Percentiles rank a stretch among this genome's conserved stretches.
These are phyloP conservation scores for Solanum acaule DNA, from an alignment of 257 asterid genomes.

Conservation along the genomic window DNA sequence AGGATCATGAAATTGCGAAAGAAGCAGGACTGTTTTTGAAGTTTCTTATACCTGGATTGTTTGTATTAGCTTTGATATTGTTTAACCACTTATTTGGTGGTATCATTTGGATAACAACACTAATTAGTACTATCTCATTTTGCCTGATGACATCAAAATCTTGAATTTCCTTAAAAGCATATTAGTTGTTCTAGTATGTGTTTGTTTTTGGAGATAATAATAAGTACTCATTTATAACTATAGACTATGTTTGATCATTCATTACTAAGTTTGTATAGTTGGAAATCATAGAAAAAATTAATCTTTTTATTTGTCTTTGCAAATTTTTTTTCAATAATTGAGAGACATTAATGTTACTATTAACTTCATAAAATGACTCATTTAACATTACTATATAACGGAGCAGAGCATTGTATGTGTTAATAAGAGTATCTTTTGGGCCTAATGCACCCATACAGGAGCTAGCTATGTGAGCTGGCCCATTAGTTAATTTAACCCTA, in stretches of 20 bases:
- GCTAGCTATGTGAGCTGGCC: not conserved
- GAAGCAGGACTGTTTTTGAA: constrained; percentile 49
- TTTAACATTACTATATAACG: too few relatives aligned
- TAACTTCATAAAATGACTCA: too few relatives aligned
- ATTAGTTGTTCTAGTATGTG: not conserved
- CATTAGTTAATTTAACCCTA: not conserved
- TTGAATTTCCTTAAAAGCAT: not conserved
- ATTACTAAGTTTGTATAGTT: too few relatives aligned
- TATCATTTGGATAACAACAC: not conserved
- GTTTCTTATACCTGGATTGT: constrained; percentile 56
- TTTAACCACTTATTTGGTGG: not conserved
- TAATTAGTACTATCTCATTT: not conserved
- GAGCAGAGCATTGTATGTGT: too few relatives aligned
- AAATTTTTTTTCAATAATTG: too few relatives aligned
- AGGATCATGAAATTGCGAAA: constrained; percentile 42
- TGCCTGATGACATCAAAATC: not conserved
- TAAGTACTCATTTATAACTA: not conserved
- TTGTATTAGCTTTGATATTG: not conserved
- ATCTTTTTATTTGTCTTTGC: not conserved
- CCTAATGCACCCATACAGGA: not conserved
- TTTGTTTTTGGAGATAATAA: not conserved
- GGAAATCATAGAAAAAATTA: not conserved
- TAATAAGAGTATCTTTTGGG: not conserved
- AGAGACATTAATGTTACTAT: too few relatives aligned
- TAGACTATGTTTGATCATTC: not conserved